These are phyloP conservation scores for Durusdinium trenchii DNA, from an alignment of 73 alveolate genomes.

Conservation along the genomic window DNA sequence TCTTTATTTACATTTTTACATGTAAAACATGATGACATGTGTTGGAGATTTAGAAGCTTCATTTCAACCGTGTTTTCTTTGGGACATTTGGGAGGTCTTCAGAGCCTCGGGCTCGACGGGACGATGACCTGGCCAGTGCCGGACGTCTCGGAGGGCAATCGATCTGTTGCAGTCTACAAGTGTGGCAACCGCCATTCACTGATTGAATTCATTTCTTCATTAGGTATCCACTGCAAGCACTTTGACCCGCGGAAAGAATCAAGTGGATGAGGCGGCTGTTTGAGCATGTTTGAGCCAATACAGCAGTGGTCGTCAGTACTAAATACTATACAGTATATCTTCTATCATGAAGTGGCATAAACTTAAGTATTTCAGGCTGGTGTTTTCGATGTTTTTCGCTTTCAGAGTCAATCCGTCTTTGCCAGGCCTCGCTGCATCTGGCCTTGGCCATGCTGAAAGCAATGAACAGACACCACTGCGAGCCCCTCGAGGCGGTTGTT, in stretches of 20 bases:
- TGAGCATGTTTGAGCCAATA: too few relatives aligned
- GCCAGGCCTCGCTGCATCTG: constrained; percentile 74
- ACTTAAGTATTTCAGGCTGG: not conserved
- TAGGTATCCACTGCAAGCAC: constrained; percentile 87
- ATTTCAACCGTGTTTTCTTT: too few relatives aligned
- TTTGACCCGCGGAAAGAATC: constrained; percentile 64
- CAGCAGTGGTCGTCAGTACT: too few relatives aligned
- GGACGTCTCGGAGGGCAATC: not conserved
- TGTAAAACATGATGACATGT: too few relatives aligned
- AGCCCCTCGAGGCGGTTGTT: constrained; percentile 57
- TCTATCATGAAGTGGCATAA: too few relatives aligned
- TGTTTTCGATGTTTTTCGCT: not conserved
- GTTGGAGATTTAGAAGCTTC: too few relatives aligned
- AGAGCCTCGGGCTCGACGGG: constrained; percentile 35
- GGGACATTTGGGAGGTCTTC: constrained; percentile 4
- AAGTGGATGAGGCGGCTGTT: constrained; percentile 54
- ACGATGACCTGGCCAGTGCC: constrained; percentile 47
- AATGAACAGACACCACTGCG: not conserved
- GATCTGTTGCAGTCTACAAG: not conserved
- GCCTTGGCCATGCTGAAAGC: constrained; percentile 70
- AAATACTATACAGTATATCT: too few relatives aligned
- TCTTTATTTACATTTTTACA: too few relatives aligned
- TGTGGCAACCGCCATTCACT: not conserved
- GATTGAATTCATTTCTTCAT: not conserved
- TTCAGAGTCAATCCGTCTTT: too few relatives aligned